Conservation (phyloP, 345 rosid species). For the Brassica rapa region DNA sequence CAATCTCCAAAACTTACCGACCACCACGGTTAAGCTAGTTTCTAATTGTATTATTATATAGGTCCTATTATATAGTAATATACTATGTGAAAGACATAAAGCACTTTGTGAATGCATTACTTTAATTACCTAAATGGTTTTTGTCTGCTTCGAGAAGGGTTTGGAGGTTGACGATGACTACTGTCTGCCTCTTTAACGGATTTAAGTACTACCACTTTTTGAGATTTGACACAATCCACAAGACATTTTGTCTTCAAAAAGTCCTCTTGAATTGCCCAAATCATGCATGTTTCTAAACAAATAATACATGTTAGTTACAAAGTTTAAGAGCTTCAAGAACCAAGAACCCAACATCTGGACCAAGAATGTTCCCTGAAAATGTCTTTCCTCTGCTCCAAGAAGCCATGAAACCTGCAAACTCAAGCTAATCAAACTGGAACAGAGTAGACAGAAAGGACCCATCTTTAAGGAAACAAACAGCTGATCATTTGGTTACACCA, state of each 20-base stretch:
- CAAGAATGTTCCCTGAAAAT: slow-evolving; percentile 42
- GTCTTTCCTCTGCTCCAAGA: slow-evolving; percentile 25
- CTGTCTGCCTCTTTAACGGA: slow-evolving; percentile 18
- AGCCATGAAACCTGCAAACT: slow-evolving; percentile 33
- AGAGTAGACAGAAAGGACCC: slow-evolving; percentile 19
- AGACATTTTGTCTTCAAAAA: slow-evolving; percentile 40
- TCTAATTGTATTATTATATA: neutral
- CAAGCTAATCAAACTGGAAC: slow-evolving; percentile 23
- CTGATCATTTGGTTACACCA: slow-evolving; percentile 3
- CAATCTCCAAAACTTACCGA: slow-evolving; percentile 27
- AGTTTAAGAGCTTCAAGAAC: slow-evolving; percentile 31
- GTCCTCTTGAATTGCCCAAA: slow-evolving; percentile 29
- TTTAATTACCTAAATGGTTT: slow-evolving; percentile 21
- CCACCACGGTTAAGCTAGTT: slow-evolving; percentile 18
- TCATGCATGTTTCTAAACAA: slow-evolving; percentile 23
- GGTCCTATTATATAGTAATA: neutral
- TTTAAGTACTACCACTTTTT: slow-evolving; percentile 11
- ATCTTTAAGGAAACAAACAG: slow-evolving; percentile 27
- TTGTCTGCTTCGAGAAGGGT: slow-evolving; percentile 31
- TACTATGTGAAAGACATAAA: neutral
- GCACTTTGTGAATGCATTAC: slow-evolving; percentile 16
- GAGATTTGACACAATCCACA: slow-evolving; percentile 27
- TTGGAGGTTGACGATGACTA: slow-evolving; percentile 35
- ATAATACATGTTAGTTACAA: neutral
- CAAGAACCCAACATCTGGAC: slow-evolving; percentile 35